Conservation (phyloP, 2,329 filamentous ascomycete species). For the Cyphellophora attinorum region DNA sequence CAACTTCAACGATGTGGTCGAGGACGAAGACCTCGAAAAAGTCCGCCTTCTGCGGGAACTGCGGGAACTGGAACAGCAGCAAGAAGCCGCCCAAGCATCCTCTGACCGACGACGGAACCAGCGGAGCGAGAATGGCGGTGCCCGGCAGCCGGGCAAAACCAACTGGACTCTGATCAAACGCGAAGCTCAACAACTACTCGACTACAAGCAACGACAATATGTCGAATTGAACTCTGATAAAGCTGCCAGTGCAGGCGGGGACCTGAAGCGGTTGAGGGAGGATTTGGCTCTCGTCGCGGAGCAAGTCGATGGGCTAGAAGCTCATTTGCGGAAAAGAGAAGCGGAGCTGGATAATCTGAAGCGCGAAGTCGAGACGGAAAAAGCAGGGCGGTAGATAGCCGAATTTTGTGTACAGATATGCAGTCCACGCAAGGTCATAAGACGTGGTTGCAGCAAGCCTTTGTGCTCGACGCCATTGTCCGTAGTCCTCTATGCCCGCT, state of each 20-base stretch:
- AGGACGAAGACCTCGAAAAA: constrained; percentile 93
- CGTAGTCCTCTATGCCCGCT: too few species aligned
- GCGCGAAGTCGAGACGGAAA: constrained; percentile 80
- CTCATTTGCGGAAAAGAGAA: constrained; percentile 68
- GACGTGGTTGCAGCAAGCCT: too few species aligned
- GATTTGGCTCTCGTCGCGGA: constrained; percentile 87
- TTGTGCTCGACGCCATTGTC: too few species aligned
- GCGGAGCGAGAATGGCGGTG: constrained; percentile 18
- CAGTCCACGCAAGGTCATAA: neutral
- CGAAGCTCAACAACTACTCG: constrained; percentile 84
- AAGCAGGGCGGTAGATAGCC: constrained; percentile 41
- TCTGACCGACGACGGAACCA: constrained; percentile 50
- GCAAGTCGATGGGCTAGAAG: constrained; percentile 83
- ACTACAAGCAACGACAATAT: constrained; percentile 81
- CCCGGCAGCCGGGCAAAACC: constrained; percentile 25
- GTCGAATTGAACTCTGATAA: constrained; percentile 56
- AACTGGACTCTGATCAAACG: constrained; percentile 89
- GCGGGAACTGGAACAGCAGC: constrained; percentile 77
- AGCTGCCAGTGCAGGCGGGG: constrained; percentile 56
- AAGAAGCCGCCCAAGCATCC: constrained; percentile 68
- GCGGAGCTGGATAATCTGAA: constrained; percentile 66
- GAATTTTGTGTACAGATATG: neutral
- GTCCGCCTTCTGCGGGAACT: constrained; percentile 90
- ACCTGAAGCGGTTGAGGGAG: constrained; percentile 67
- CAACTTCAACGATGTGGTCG: constrained; percentile 76